Percentiles rank a stretch among this genome's conserved stretches.
Evolutionary conservation across 371 early-diverging fungal species (phyloP).

Genomic region (Mycotypha africana): DNA sequence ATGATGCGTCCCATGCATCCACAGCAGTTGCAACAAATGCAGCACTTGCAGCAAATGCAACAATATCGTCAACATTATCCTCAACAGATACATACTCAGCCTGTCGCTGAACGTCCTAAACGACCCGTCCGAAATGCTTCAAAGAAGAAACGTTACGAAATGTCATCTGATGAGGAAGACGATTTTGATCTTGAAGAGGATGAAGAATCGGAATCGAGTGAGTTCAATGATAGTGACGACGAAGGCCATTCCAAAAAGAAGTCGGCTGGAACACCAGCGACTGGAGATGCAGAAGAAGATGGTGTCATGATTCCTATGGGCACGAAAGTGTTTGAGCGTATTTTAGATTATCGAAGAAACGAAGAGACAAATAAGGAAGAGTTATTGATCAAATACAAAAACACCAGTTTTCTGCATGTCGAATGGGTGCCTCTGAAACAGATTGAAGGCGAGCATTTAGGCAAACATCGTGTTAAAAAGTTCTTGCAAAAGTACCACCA

Average conservation of each 20-base stretch:
- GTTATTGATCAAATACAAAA: slow-evolving; percentile 68
- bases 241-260: slow-evolving; percentile 11
- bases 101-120: slow-evolving; percentile 21
- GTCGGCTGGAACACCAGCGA: neutral
- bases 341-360: slow-evolving; percentile 55
- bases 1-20: slow-evolving; percentile 18
- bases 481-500: slow-evolving; percentile 64
- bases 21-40: slow-evolving; percentile 19
- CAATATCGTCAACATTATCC: slow-evolving; percentile 19
- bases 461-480: slow-evolving; percentile 75
- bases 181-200: slow-evolving; percentile 23
- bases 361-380: slow-evolving; percentile 36
- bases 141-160: slow-evolving; percentile 39
- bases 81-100: slow-evolving; percentile 26
- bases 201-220: slow-evolving; percentile 25
- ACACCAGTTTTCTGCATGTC: slow-evolving; percentile 72
- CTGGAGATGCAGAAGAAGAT: slow-evolving; percentile 32
- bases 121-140: slow-evolving; percentile 28
- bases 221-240: slow-evolving; percentile 26
- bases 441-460: slow-evolving; percentile 66
- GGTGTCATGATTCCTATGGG: slow-evolving; percentile 70
- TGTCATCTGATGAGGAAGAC: slow-evolving; percentile 39
- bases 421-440: slow-evolving; percentile 74
- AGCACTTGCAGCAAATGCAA: slow-evolving; percentile 10
- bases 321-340: slow-evolving; percentile 65